Percentiles rank a stretch among this genome's conserved stretches.
These are phyloP conservation scores for Naganishia sp. DNA, from an alignment of 1,284 basidiomycete species.

Conservation along the genomic window DNA sequence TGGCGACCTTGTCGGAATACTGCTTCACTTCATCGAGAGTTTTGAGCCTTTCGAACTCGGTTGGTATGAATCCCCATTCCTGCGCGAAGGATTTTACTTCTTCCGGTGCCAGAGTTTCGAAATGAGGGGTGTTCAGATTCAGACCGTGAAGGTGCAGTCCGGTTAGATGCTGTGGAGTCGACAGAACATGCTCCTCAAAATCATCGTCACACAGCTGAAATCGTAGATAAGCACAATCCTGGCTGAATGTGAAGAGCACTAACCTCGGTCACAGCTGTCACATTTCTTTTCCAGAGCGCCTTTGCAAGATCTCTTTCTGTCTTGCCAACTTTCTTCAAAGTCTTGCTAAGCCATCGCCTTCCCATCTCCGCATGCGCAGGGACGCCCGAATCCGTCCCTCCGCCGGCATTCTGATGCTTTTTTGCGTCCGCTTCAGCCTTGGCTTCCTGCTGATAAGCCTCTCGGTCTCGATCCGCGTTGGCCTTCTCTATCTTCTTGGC, in stretches of 20 bases:
- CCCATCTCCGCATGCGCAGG: constrained; percentile 51
- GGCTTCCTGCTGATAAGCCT: constrained; percentile 20
- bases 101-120: constrained; percentile 70
- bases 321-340: constrained; percentile 66
- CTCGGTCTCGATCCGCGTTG: constrained; percentile 20
- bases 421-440: constrained; percentile 18
- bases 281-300: constrained; percentile 75
- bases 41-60: constrained; percentile 63
- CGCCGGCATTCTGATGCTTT: constrained; percentile 31
- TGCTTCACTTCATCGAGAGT: constrained; percentile 68
- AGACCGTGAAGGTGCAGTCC: constrained; percentile 94
- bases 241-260: constrained; percentile 37
- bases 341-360: constrained; percentile 71
- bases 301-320: constrained; percentile 73
- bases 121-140: constrained; percentile 71
- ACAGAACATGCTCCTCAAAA: constrained; percentile 96
- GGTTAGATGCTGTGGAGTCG: constrained; percentile 75
- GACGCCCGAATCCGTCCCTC: constrained; percentile 38
- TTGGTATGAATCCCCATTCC: constrained; percentile 90
- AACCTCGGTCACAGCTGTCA: constrained; percentile 90
- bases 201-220: constrained; percentile 88
- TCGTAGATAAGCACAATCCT: background rate
- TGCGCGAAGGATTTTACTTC: constrained; percentile 77
- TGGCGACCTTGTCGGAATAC: constrained; percentile 70
- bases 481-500: constrained; percentile 19